Evolutionary conservation across 2,329 filamentous ascomycete genomes (phyloP).

Genomic region (Neophaeococcomyces mojaviensis): DNA sequence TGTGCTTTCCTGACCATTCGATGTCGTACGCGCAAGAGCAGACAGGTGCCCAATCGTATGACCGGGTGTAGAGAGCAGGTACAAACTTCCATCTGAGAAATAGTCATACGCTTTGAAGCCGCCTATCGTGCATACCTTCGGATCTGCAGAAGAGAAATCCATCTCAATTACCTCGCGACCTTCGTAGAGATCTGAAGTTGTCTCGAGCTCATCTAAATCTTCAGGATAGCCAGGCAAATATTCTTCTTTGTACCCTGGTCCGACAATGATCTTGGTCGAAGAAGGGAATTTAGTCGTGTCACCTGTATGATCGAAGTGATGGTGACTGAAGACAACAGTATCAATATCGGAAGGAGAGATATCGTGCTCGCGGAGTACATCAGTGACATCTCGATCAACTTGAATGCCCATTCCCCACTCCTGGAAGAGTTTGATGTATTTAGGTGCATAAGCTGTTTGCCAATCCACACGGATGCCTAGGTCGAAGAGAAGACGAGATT

Average conservation of each 20-base stretch:
- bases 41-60: slow-evolving; percentile 41
- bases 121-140: slow-evolving; percentile 20
- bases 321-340: slow-evolving; percentile 24
- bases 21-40: slow-evolving; percentile 40
- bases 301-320: slow-evolving; percentile 42
- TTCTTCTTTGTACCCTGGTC: slow-evolving; percentile 39
- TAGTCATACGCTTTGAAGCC: slow-evolving; percentile 34
- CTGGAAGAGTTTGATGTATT: too few relatives aligned
- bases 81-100: slow-evolving; percentile 36
- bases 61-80: slow-evolving; percentile 42
- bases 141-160: not conserved
- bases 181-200: not conserved
- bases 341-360: too few relatives aligned
- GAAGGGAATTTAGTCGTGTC: slow-evolving; percentile 42
- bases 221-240: not conserved
- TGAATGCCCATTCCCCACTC: too few relatives aligned
- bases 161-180: not conserved
- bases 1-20: slow-evolving; percentile 16
- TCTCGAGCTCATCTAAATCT: not conserved
- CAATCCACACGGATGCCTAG: too few relatives aligned
- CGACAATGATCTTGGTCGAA: slow-evolving; percentile 44
- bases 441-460: too few relatives aligned
- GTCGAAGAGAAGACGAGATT: too few relatives aligned
- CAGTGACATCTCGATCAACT: too few relatives aligned
- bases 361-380: too few relatives aligned